Conservation (phyloP, 2,329 filamentous ascomycete species). For the Stagonosporopsis vannaccii region DNA sequence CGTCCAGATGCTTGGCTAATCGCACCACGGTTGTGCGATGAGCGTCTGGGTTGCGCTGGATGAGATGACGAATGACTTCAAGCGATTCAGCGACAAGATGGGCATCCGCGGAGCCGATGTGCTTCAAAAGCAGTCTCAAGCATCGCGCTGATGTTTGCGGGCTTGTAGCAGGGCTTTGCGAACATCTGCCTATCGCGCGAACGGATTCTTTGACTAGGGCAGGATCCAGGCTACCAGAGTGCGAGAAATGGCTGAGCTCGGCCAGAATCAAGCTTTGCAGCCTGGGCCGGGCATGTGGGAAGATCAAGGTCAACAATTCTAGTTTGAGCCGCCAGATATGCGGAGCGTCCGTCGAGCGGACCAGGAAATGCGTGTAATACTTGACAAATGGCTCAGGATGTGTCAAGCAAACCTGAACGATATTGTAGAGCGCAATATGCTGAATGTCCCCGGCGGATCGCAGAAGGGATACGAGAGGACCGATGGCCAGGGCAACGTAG, state of each 20-base stretch:
- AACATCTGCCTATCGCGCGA: slow-evolving; percentile 90
- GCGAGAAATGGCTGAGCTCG: slow-evolving; percentile 95
- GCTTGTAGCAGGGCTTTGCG: slow-evolving; percentile 64
- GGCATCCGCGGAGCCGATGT: slow-evolving; percentile 87
- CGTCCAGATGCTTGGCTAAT: slow-evolving; percentile 89
- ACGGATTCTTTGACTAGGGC: slow-evolving; percentile 87
- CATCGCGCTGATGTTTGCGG: slow-evolving; percentile 71
- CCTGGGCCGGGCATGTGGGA: slow-evolving; percentile 78
- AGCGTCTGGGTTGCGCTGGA: slow-evolving; percentile 83
- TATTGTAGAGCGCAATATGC: slow-evolving; percentile 89
- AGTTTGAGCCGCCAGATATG: slow-evolving; percentile 91
- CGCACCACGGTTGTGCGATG: slow-evolving; percentile 87
- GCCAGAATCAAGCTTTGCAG: slow-evolving; percentile 87
- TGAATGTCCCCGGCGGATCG: slow-evolving; percentile 87
- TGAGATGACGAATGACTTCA: slow-evolving; percentile 93
- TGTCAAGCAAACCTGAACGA: slow-evolving; percentile 86
- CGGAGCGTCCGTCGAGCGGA: slow-evolving; percentile 78
- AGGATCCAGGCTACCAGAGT: slow-evolving; percentile 79
- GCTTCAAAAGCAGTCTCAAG: slow-evolving; percentile 79
- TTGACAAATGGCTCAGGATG: slow-evolving; percentile 82
- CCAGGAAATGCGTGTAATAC: slow-evolving; percentile 88
- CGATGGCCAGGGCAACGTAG: slow-evolving; percentile 77
- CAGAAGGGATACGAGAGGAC: slow-evolving; percentile 84
- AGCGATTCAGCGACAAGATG: slow-evolving; percentile 90
- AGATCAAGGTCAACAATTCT: slow-evolving; percentile 88